Percentiles rank a stretch among this genome's conserved stretches.
Conservation (phyloP, 345 rosid genomes). For the Lagerstroemia speciosa region DNA sequence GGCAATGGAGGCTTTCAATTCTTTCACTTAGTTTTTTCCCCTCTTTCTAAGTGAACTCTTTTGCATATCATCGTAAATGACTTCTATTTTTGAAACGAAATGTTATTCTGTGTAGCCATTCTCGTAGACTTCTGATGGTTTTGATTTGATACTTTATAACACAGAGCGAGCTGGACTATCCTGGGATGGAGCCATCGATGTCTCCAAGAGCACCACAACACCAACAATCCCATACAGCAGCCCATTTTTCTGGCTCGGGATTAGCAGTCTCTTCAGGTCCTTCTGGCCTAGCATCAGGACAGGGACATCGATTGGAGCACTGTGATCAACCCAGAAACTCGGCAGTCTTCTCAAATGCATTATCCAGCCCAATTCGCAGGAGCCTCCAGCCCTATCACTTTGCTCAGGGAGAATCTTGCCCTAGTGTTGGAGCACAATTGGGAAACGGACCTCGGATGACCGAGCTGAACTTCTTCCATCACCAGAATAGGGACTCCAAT, state of each 20-base stretch:
- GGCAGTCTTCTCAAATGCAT: constrained; percentile 64
- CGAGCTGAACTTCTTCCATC: constrained; percentile 31
- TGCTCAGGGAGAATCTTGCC: constrained; percentile 55
- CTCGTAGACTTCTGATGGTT: neutral
- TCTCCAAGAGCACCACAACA: constrained; percentile 58
- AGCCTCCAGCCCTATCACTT: constrained; percentile 70
- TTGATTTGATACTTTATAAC: neutral
- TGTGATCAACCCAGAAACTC: constrained; percentile 62
- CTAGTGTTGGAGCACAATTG: constrained; percentile 24
- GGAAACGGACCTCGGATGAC: constrained; percentile 33
- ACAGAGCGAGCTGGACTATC: constrained; percentile 8
- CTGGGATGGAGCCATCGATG: constrained; percentile 14
- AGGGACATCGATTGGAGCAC: constrained; percentile 45
- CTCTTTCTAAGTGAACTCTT: too few relatives aligned
- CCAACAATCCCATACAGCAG: constrained; percentile 38
- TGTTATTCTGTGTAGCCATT: neutral
- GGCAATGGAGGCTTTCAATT: neutral
- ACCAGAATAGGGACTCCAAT: constrained; percentile 51
- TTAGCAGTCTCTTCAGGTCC: constrained; percentile 48
- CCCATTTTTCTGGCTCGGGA: constrained; percentile 33
- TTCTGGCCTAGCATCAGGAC: constrained; percentile 36
- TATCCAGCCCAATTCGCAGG: constrained; percentile 65
- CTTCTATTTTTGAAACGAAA: neutral
- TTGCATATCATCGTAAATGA: neutral
- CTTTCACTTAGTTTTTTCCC: too few relatives aligned